A percentile compares a stretch with the other conserved stretches of the same genome.
Conservation (phyloP, 1,284 basidiomycete genomes). For the Xerocomus cyaneibrunnescens region DNA sequence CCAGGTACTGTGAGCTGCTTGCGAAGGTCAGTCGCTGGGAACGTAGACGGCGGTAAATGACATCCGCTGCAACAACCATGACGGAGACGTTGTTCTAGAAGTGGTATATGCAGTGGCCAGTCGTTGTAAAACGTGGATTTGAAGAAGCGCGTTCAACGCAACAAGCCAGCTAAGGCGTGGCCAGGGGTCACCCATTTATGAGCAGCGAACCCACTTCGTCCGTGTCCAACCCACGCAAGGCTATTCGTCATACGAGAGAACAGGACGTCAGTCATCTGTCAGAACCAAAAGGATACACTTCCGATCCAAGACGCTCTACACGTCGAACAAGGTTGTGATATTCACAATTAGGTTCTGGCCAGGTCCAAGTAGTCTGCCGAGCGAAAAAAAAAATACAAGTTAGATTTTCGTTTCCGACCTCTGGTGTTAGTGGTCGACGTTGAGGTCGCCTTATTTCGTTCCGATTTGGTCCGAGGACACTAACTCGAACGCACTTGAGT, state of each 20-base stretch:
- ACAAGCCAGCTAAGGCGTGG: too few species aligned
- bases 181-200: too few species aligned
- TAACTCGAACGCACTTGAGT: constrained; percentile 11
- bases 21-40: not conserved
- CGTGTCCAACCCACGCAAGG: too few species aligned
- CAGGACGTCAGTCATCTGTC: not conserved
- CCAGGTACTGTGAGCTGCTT: not conserved
- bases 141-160: too few species aligned
- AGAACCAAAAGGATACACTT: not conserved
- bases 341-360: not conserved
- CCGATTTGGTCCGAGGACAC: constrained; percentile 5
- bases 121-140: too few species aligned
- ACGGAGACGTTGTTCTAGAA: too few species aligned
- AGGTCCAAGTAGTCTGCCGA: not conserved
- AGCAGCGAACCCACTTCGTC: too few species aligned
- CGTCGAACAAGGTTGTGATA: too few species aligned
- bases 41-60: not conserved
- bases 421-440: not conserved
- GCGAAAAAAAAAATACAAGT: not conserved
- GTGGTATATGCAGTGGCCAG: too few species aligned
- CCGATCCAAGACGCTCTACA: not conserved
- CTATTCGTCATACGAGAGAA: not conserved
- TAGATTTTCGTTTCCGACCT: not conserved
- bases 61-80: not conserved
- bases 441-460: not conserved